These are phyloP conservation scores for Ustilago sp. DNA, from an alignment of 1,284 basidiomycete species.

Conservation along the genomic window DNA sequence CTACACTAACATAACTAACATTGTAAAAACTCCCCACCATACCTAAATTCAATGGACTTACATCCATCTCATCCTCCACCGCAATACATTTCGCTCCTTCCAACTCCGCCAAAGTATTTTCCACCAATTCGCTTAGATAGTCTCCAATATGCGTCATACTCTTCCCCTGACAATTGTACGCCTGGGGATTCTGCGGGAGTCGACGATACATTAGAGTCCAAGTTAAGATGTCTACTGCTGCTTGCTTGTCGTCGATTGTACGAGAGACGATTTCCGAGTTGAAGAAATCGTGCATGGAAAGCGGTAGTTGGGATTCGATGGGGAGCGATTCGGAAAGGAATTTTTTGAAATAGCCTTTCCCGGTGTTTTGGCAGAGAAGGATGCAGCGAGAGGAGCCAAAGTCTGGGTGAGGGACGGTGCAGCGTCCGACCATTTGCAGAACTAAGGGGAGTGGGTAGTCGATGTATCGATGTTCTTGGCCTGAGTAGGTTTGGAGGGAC, in stretches of 20 bases:
- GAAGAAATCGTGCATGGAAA: constrained; percentile 90
- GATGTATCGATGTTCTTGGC: constrained; percentile 78
- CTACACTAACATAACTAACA: constrained; percentile 87
- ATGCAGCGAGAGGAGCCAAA: constrained; percentile 82
- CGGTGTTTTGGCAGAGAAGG: constrained; percentile 94
- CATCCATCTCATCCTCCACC: constrained; percentile 76
- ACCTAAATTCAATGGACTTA: constrained; percentile 71
- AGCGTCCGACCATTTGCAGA: constrained; percentile 97
- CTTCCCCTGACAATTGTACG: constrained; percentile 66
- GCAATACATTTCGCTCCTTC: constrained; percentile 94
- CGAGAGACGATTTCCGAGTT: constrained; percentile 97
- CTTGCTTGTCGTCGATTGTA: constrained; percentile 81
- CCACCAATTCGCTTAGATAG: constrained; percentile 88
- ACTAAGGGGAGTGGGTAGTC: constrained; percentile 98
- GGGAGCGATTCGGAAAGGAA: constrained; percentile 97
- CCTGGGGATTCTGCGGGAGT: constrained; percentile 84
- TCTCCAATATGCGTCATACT: constrained; percentile 66
- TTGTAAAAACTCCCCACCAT: constrained; percentile 75
- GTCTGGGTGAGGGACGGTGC: constrained; percentile 79
- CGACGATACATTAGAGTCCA: constrained; percentile 97
- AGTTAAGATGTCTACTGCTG: constrained; percentile 80
- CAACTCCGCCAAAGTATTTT: constrained; percentile 89
- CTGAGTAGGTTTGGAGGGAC: constrained; percentile 94
- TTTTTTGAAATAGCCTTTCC: constrained; percentile 97
- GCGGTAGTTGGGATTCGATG: constrained; percentile 80